Percentiles rank a stretch among this genome's conserved stretches.
Conservation (phyloP, 2,329 filamentous ascomycete genomes). For the Trichoderma sp. region DNA sequence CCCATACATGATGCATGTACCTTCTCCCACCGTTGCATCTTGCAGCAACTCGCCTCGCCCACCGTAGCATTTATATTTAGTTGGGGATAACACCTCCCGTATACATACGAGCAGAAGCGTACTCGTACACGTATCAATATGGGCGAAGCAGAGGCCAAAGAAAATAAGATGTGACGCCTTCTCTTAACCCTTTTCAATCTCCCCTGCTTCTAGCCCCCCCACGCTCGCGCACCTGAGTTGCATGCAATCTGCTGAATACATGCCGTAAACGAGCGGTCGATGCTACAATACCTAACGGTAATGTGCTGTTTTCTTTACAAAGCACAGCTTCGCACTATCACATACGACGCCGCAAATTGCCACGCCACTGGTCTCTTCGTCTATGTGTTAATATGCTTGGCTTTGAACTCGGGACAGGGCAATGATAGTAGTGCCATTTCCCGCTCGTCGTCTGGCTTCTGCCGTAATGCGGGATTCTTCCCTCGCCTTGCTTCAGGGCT, state of each 20-base stretch:
- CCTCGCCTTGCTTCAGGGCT: too few species aligned
- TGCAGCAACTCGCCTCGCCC: not conserved
- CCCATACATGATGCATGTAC: not conserved
- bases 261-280: not conserved
- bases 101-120: not conserved
- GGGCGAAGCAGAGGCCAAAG: not conserved
- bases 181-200: slow-evolving; percentile 9
- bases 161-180: not conserved
- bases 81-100: not conserved
- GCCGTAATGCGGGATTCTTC: not conserved
- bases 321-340: not conserved
- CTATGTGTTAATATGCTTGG: not conserved
- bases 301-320: not conserved
- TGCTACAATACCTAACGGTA: not conserved
- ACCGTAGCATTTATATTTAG: not conserved
- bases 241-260: not conserved
- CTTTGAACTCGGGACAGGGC: not conserved
- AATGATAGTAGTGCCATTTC: not conserved
- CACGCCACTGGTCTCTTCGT: not conserved
- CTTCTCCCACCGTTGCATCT: not conserved
- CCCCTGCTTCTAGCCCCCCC: slow-evolving; percentile 5
- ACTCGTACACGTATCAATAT: not conserved
- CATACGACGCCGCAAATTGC: not conserved
- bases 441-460: not conserved
- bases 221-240: slow-evolving; percentile 7